phyloP scores from a whole-genome alignment of 495 filamentous ascomycete species.

The Penicillium mononematosum region DNA sequence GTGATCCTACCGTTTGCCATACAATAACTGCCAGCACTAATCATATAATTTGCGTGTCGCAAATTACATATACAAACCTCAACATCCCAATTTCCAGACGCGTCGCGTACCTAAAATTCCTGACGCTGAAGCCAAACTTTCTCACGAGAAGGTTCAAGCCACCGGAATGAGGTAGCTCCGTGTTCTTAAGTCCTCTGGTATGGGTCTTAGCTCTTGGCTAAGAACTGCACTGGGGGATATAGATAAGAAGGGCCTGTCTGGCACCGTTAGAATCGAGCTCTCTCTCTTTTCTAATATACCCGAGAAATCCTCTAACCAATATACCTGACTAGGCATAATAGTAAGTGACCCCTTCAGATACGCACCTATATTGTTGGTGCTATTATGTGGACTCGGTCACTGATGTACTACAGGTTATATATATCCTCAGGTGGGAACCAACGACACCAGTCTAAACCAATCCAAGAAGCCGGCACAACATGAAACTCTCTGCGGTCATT shows the following conservation, averaged over 20 bases:
- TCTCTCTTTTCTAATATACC: not conserved
- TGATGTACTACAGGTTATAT: not conserved
- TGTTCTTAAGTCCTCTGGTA: not conserved
- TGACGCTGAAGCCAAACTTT: not conserved
- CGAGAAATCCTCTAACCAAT: not conserved
- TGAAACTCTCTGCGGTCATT: conserved; percentile 22
- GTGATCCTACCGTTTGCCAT: no score
- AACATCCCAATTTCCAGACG: not conserved
- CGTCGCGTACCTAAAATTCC: not conserved
- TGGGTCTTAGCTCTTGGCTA: not conserved
- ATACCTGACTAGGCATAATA: not conserved
- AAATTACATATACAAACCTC: not conserved
- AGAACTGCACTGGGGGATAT: no score
- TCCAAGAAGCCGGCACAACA: not conserved
- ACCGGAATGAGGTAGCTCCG: not conserved
- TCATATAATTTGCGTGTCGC: not conserved
- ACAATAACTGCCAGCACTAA: not conserved
- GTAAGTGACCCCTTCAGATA: not conserved
- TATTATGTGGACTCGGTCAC: not conserved
- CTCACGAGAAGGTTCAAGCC: not conserved
- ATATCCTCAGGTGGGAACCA: not conserved
- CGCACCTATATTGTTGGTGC: not conserved
- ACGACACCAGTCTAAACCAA: not conserved
- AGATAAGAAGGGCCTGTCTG: no score
- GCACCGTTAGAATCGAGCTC: no score